These are phyloP conservation scores for Gossypium thurberi DNA, from an alignment of 345 rosid genomes.

Conservation along the genomic window DNA sequence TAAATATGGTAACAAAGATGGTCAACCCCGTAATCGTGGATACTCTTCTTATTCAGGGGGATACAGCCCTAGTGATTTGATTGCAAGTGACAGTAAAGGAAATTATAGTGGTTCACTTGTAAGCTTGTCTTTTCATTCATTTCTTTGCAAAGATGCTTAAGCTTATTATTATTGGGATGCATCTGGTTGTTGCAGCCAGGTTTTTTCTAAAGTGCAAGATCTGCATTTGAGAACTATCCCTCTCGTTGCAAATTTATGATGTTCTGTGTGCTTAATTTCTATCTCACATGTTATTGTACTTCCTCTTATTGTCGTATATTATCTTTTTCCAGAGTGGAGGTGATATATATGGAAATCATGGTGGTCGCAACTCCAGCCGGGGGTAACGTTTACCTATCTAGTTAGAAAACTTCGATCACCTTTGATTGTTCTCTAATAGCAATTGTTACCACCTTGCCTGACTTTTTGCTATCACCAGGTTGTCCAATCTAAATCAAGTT, in stretches of 20 bases:
- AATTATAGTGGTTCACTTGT: constrained; percentile 39
- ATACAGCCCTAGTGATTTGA: constrained; percentile 20
- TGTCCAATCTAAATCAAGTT: constrained; percentile 28
- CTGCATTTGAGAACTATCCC: background rate
- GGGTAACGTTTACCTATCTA: constrained; percentile 25
- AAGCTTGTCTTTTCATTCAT: constrained; percentile 8
- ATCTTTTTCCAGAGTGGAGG: constrained; percentile 23
- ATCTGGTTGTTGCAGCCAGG: background rate
- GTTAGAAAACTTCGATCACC: background rate
- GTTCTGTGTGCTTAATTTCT: background rate
- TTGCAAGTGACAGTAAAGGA: constrained; percentile 37
- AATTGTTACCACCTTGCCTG: constrained; percentile 4
- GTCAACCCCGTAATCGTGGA: constrained; percentile 36
- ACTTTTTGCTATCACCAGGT: constrained; percentile 1
- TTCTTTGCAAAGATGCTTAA: background rate
- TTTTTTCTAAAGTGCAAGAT: background rate
- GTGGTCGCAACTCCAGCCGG: constrained; percentile 26
- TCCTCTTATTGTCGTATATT: constrained; percentile 3
- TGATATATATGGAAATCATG: constrained; percentile 15
- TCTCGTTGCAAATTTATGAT: background rate
- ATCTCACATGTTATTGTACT: background rate
- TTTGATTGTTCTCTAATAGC: background rate
- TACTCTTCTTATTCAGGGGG: constrained; percentile 26
- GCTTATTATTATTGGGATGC: background rate
- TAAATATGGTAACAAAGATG: constrained; percentile 38